These are phyloP conservation scores for Bothriochloa decipiens DNA, from an alignment of 176 grass and related monocot genomes.

Conservation along the genomic window DNA sequence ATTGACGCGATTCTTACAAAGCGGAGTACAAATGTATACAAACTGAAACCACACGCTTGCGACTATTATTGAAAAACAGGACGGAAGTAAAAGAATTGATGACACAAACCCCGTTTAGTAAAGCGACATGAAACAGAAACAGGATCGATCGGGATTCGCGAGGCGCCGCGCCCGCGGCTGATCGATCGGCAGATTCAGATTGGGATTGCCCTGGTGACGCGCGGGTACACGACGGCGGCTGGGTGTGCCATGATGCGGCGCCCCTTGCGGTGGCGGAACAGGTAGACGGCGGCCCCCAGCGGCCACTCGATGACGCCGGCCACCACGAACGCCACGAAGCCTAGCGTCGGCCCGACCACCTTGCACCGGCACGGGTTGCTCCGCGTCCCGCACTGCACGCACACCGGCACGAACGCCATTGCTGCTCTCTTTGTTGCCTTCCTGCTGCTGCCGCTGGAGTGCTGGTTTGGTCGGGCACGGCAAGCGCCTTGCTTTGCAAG, in stretches of 20 bases:
- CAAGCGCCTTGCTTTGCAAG: too few species aligned
- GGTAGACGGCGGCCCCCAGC: constrained; percentile 71
- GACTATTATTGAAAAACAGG: too few species aligned
- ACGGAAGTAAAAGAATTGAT: too few species aligned
- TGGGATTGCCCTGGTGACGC: constrained; percentile 58
- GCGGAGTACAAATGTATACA: too few species aligned
- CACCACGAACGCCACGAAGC: constrained; percentile 75
- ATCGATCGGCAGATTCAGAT: constrained; percentile 45
- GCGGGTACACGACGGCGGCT: constrained; percentile 71
- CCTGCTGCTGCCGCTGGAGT: not conserved
- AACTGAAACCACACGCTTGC: too few species aligned
- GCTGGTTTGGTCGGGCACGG: not conserved
- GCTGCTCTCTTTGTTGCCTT: not conserved
- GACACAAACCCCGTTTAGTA: not conserved
- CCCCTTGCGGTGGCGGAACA: constrained; percentile 83
- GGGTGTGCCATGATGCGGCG: constrained; percentile 96
- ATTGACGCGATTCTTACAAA: too few species aligned
- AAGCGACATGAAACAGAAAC: not conserved
- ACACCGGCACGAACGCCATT: constrained; percentile 50
- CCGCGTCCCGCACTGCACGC: constrained; percentile 83
- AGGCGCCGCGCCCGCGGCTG: not conserved
- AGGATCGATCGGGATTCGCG: not conserved
- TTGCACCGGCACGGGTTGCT: constrained; percentile 95
- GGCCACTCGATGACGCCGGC: constrained; percentile 85
- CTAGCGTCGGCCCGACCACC: constrained; percentile 82